A percentile compares a stretch with the other conserved stretches of the same genome.
Evolutionary conservation across 805 yeast genomes (phyloP).

Genomic region (Saturnispora gosingensis): DNA sequence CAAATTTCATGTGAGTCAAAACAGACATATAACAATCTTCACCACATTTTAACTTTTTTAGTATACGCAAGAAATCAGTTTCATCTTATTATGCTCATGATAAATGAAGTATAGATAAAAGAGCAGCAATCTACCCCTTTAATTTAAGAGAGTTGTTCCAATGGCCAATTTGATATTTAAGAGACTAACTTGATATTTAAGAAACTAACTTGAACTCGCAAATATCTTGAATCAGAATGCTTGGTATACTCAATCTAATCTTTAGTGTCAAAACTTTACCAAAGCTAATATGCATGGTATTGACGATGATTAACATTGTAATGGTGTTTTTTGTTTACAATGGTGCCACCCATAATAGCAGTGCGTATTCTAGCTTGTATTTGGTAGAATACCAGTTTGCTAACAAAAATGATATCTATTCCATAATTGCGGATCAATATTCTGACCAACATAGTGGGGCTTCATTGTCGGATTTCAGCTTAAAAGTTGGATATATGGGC

Average conservation of each 20-base stretch:
- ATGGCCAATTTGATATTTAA: too few relatives aligned
- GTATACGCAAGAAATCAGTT: neutral
- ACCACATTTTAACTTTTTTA: neutral
- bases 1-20: neutral
- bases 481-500: constrained; percentile 13
- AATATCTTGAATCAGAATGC: neutral
- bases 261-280: constrained; percentile 9
- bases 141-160: neutral
- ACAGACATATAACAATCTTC: neutral
- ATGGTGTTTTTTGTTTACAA: constrained; percentile 13
- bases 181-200: neutral
- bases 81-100: neutral
- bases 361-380: constrained; percentile 9
- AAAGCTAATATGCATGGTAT: constrained; percentile 4
- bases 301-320: constrained; percentile 10
- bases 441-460: constrained; percentile 9
- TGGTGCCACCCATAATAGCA: constrained; percentile 12
- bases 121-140: neutral
- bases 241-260: constrained; percentile 3
- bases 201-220: neutral
- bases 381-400: constrained; percentile 9
- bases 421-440: constrained; percentile 9
- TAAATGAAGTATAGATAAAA: neutral
- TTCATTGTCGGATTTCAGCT: constrained; percentile 7
- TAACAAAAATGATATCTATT: constrained; percentile 9